These are phyloP conservation scores for Cucurbita maxima DNA, from an alignment of 306 rosid genomes.

Conservation along the genomic window DNA sequence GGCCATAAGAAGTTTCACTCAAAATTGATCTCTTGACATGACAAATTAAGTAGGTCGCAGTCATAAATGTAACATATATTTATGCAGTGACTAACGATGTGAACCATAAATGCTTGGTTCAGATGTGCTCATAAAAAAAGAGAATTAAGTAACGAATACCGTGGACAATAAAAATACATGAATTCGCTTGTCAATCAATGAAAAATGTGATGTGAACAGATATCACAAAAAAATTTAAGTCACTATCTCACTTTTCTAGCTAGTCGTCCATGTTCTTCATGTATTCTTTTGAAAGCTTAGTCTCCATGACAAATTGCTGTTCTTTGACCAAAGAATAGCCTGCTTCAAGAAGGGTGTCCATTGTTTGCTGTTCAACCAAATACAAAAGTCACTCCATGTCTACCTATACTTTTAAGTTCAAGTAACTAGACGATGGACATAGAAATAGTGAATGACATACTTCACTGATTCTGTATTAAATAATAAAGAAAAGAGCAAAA, in stretches of 20 bases:
- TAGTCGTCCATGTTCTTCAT: conserved; percentile 78
- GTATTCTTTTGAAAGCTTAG: conserved; percentile 86
- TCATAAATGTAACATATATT: neutral
- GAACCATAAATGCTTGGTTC: neutral
- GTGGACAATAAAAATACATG: neutral
- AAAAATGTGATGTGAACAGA: neutral
- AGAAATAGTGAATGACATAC: neutral
- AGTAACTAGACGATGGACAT: neutral
- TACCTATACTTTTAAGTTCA: conserved; percentile 1
- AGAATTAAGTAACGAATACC: neutral
- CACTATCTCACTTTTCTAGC: neutral
- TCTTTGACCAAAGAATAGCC: conserved; percentile 67
- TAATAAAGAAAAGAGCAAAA: neutral
- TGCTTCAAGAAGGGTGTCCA: conserved; percentile 74
- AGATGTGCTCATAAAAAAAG: neutral
- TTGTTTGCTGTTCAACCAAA: conserved; percentile 60
- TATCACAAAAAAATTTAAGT: neutral
- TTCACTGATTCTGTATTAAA: neutral
- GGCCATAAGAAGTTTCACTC: neutral
- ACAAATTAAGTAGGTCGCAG: neutral
- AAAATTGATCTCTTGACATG: neutral
- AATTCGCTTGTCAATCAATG: no score
- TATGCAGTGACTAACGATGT: neutral
- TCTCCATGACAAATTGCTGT: conserved; percentile 76
- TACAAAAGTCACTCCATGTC: conserved; percentile 9